A percentile compares a stretch with the other conserved stretches of the same genome.
Evolutionary conservation across 495 filamentous ascomycete genomes (phyloP).

Genomic region (Neurospora sp.): DNA sequence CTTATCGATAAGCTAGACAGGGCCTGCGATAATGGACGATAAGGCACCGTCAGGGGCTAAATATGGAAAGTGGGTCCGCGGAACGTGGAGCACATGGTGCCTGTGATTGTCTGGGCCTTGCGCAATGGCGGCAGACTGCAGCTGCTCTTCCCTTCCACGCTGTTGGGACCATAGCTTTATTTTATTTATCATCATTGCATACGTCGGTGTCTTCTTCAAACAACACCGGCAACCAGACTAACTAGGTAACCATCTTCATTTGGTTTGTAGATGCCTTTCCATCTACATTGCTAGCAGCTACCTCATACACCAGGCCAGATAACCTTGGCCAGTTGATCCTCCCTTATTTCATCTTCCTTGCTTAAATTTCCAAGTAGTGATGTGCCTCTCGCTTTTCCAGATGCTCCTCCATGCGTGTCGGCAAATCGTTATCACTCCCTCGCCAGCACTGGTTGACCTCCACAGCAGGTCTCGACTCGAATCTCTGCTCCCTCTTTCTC

Average conservation of each 20-base stretch:
- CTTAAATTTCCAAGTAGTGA: not conserved
- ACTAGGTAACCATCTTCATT: not conserved
- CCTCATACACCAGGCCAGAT: not conserved
- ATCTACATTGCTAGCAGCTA: not conserved
- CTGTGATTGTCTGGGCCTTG: not conserved
- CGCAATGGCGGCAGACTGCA: conserved; percentile 8
- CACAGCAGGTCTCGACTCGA: not conserved
- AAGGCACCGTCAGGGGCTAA: not conserved
- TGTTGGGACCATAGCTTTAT: not conserved
- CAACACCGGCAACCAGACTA: not conserved
- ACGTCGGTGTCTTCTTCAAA: not conserved
- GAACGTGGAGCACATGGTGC: not conserved
- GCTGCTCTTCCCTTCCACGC: conserved; percentile 3
- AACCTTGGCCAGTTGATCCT: not conserved
- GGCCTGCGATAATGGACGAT: not conserved
- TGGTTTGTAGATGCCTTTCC: not conserved
- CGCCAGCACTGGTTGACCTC: not conserved
- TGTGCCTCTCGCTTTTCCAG: not conserved
- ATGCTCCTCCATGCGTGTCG: not conserved
- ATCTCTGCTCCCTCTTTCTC: not conserved
- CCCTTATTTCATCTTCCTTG: not conserved
- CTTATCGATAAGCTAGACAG: not conserved
- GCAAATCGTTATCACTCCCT: not conserved
- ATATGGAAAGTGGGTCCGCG: not conserved
- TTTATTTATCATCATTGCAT: not conserved